Conservation (phyloP, 2,329 filamentous ascomycete species). For the Talaromyces pinophilus region DNA sequence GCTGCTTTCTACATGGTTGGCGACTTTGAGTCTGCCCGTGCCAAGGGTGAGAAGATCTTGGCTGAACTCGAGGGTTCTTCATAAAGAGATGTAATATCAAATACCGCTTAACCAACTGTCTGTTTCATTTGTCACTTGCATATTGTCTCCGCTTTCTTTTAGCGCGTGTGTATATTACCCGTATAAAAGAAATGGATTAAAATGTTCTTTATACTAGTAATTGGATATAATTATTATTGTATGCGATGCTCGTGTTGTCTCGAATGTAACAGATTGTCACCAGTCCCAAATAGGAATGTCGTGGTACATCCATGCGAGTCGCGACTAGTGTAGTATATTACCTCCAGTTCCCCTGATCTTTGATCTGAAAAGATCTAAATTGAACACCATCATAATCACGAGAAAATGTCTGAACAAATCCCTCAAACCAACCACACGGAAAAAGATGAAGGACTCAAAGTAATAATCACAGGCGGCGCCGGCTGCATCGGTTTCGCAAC, state of each 20-base stretch:
- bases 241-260: not conserved
- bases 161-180: slow-evolving; percentile 46
- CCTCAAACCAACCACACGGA: not conserved
- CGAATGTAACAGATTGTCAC: not conserved
- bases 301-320: not conserved
- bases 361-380: not conserved
- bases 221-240: not conserved
- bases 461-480: slow-evolving; percentile 19
- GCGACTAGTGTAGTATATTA: not conserved
- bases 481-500: slow-evolving; percentile 20
- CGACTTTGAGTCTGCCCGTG: slow-evolving; percentile 86
- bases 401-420: not conserved
- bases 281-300: slow-evolving; percentile 17
- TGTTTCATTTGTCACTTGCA: slow-evolving; percentile 34
- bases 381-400: not conserved
- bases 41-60: slow-evolving; percentile 99
- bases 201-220: slow-evolving; percentile 1
- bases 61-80: slow-evolving; percentile 75
- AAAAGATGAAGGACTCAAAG: not conserved
- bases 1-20: slow-evolving; percentile 98
- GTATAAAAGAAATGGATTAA: slow-evolving; percentile 34
- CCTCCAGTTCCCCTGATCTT: not conserved
- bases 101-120: slow-evolving; percentile 23
- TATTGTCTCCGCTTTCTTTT: slow-evolving; percentile 41
- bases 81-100: slow-evolving; percentile 47